Percentiles rank a stretch among this genome's conserved stretches.
Conservation (phyloP, 345 rosid genomes). For the Salix brachista region DNA sequence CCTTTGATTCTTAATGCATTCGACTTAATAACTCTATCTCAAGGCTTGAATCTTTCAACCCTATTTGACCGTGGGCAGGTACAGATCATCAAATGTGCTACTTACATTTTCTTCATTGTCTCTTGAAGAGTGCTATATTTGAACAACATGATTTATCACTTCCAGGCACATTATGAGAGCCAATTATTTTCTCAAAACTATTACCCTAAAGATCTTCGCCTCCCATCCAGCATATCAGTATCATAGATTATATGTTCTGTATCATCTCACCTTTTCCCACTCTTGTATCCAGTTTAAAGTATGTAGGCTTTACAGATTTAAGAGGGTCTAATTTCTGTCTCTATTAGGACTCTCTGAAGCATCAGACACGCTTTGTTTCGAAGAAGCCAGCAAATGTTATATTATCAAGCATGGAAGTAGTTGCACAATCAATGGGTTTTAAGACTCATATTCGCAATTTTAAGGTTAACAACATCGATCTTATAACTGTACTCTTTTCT, state of each 20-base stretch:
- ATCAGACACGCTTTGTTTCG: constrained; percentile 82
- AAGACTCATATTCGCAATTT: constrained; percentile 94
- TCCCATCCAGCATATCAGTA: not conserved
- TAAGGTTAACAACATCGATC: constrained; percentile 46
- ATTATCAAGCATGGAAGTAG: constrained; percentile 95
- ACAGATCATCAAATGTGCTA: constrained; percentile 6
- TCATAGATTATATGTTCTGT: not conserved
- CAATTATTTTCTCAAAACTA: not conserved
- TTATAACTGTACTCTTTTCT: not conserved
- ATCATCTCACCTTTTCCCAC: not conserved
- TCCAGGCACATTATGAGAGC: not conserved
- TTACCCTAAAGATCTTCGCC: not conserved
- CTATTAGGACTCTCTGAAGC: constrained; percentile 67
- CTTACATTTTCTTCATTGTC: constrained; percentile 5
- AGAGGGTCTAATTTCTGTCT: not conserved
- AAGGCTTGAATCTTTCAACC: constrained; percentile 88
- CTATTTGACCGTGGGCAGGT: constrained; percentile 92
- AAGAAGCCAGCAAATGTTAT: constrained; percentile 82
- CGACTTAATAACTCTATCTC: constrained; percentile 85
- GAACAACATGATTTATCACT: not conserved
- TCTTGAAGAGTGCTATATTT: not conserved
- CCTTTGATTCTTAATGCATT: constrained; percentile 92
- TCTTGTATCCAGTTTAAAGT: not conserved
- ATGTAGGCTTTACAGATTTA: not conserved
- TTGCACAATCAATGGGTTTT: constrained; percentile 96